Conservation (phyloP, 176 grass and related monocot species). For the Aegilops speltoides region DNA sequence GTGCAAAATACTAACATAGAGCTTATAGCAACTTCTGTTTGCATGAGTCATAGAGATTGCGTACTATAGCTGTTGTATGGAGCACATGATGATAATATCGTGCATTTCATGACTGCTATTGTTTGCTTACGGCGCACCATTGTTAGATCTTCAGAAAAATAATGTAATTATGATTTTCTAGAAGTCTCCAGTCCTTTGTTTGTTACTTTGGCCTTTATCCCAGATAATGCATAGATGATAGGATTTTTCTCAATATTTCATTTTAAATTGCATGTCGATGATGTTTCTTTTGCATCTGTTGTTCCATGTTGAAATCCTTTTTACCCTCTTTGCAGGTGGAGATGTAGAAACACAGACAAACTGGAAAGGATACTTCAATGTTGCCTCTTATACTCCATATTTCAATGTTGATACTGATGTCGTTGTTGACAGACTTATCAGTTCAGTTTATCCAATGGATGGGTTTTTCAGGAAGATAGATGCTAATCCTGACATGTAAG, state of each 20-base stretch:
- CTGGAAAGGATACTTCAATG: constrained; percentile 89
- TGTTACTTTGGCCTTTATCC: neutral
- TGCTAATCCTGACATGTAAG: constrained; percentile 94
- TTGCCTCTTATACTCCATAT: constrained; percentile 89
- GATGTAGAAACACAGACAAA: constrained; percentile 62
- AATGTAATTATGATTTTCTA: constrained; percentile 10
- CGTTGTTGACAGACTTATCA: constrained; percentile 74
- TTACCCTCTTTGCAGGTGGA: constrained; percentile 49
- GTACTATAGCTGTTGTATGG: neutral
- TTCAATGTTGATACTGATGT: constrained; percentile 97
- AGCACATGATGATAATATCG: constrained; percentile 2
- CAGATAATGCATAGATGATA: neutral
- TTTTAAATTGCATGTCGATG: neutral
- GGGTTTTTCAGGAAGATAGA: constrained; percentile 88
- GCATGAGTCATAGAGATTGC: neutral
- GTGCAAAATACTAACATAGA: neutral
- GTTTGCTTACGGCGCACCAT: neutral
- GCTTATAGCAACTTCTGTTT: neutral
- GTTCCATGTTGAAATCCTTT: constrained; percentile 14
- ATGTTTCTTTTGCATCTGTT: constrained; percentile 8
- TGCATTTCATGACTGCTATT: neutral
- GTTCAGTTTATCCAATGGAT: constrained; percentile 83
- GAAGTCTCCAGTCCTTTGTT: constrained; percentile 10
- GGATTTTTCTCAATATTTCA: neutral
- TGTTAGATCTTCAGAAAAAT: neutral